Base-by-base conservation (phyloP, 2,329 filamentous ascomycete genomes). In the Teratosphaeria zuluensis region DNA sequence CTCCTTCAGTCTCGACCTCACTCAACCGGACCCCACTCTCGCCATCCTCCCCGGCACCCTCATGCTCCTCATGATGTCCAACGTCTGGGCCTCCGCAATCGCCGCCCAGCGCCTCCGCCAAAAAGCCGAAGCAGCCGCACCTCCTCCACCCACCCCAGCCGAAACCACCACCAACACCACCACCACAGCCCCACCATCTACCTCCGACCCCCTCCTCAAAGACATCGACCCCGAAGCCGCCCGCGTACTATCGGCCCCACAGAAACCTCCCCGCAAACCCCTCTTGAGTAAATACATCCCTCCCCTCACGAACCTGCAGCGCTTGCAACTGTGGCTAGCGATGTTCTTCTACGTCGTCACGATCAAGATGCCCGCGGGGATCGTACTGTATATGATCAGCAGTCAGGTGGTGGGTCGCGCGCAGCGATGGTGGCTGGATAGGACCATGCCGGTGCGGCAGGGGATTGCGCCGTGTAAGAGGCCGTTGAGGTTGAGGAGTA, bases 311-410 rank as follows among this genome's bases (percentile, higher is more conserved):
- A 12, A 4, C 7, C 21, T 53, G 12, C 14, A 11, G 6, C 19
- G 5, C 16, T 53, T 28, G 11, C 30, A 56, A 33, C 19, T 54
- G 24, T 24, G 4, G 14, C 11, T 28, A 14, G 19, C 46, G 55
- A 12, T 52, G 53, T 51, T 56, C 32, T 33, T 16, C 19, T 51
- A 58, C 28, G 51, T 65, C 31, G 42, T 73, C 1, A 68, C 69
- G 19, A 64, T 73, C 53, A 54, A 73, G 4, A 57, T 77, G 4
- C 76, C 76, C 0, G 70, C 72, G 14, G 76, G 67, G 1, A 58
- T 78, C n/a, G 60, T 76, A 62, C 64, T 77, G n/a, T 78, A 78
- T 56, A 72, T 71, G 24, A 54, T 70, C 4, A 56, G 65, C 2
- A 67, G 59, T 51, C 38, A 65, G 19, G 28, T 55, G 4, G 52